These are phyloP conservation scores for Balakata baccata DNA, from an alignment of 345 rosid genomes.

Conservation along the genomic window DNA sequence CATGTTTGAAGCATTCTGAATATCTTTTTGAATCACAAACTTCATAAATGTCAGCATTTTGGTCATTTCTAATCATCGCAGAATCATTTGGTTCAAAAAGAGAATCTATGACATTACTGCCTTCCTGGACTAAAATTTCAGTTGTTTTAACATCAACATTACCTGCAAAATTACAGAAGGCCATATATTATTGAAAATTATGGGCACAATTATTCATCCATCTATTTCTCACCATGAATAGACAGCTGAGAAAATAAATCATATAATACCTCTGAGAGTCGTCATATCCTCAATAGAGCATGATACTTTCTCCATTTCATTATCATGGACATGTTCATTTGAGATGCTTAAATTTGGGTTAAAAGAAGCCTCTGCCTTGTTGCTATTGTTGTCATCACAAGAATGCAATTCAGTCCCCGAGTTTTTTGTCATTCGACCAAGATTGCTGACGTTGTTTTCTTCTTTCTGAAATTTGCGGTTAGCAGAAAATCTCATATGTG, in stretches of 20 bases:
- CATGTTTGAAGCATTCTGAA: constrained; percentile 36
- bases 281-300: constrained; percentile 25
- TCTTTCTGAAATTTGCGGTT: constrained; percentile 39
- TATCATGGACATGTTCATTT: constrained; percentile 24
- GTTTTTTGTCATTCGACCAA: constrained; percentile 20
- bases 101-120: constrained; percentile 23
- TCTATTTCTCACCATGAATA: constrained; percentile 12
- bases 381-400: constrained; percentile 29
- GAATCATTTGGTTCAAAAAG: constrained; percentile 31
- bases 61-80: constrained; percentile 23
- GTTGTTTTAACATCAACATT: constrained; percentile 29
- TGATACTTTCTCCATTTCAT: constrained; percentile 31
- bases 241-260: constrained; percentile 6
- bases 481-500: constrained; percentile 48
- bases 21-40: constrained; percentile 30
- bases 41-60: constrained; percentile 30
- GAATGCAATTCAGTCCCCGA: constrained; percentile 29
- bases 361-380: constrained; percentile 21
- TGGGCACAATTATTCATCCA: neutral
- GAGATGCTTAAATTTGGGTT: constrained; percentile 22
- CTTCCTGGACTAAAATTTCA: constrained; percentile 36
- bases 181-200: neutral
- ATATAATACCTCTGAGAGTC: constrained; percentile 44
- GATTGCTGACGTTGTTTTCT: constrained; percentile 37
- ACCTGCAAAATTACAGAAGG: constrained; percentile 28